Evolutionary conservation across 495 filamentous ascomycete species (phyloP), one percentile per base, ranked within the genome.

Genomic region (Hyaloscypha bicolor): DNA sequence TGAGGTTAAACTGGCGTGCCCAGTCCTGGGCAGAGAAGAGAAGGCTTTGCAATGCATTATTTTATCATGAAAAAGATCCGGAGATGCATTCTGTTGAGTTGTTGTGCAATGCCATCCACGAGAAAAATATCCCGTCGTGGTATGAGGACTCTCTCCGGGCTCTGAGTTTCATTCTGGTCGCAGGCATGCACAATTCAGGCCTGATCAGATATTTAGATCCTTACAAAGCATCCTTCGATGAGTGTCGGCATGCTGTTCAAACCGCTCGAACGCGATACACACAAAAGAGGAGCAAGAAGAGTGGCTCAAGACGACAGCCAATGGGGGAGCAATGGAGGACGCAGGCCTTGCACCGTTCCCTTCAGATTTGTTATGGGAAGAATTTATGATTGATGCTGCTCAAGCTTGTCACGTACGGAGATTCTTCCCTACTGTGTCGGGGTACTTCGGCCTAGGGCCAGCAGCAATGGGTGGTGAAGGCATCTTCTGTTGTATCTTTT

Each of bases 371-470:
- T 8, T 16, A 12, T 61, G 59, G 59, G 33, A 61, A 42, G 5
- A 48, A 25, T 61, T 21, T 22, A 61, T 61, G 59, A 22, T 61
- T 33, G 33, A 39, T 30, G 59, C 35, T 25, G 33, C 22, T 8
- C 32, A 61, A 5, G 59, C 59, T 9, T 61, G 59, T 9, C 59
- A 61, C n/a, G 25, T 12, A 11, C 59, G 59, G 14, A 39, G 35
- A 48, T 45, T 61, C 35, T 61, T 61, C 37, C 6, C 59, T 35
- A 61, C 59, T 4, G 8, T 14, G 3, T 1, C 31, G 3, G 59
- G 59, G 6, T 61, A 21, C 33, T 61, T 61, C 35, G 59, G 59
- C 21, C 59, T 61, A 4, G 59, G 59, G 14, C 59, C 59, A 14
- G 59, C 32, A 42, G 31, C 32, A n/a, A 61, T 61, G 33, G 6